Conservation (phyloP, 73 alveolate genomes). For the Breviolum minutum region DNA sequence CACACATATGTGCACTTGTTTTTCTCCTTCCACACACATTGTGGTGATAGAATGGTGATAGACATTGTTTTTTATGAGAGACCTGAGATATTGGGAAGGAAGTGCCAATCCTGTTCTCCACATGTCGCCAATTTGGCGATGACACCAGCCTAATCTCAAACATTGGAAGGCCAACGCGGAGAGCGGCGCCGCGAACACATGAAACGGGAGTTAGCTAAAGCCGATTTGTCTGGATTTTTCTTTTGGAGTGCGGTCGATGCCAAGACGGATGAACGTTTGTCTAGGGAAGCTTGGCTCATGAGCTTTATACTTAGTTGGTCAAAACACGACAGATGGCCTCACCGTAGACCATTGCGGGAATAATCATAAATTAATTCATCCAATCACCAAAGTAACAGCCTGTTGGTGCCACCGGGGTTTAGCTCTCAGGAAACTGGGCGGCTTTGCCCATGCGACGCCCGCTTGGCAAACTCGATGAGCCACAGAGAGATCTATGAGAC, state of each 20-base stretch:
- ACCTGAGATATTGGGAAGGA: too few species aligned
- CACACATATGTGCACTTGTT: not conserved
- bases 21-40: not conserved
- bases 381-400: too few species aligned
- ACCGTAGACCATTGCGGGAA: too few species aligned
- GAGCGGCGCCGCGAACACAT: conserved; percentile 3
- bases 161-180: not conserved
- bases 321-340: too few species aligned
- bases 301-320: too few species aligned
- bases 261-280: conserved; percentile 9
- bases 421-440: conserved; percentile 1
- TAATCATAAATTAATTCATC: too few species aligned
- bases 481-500: conserved; percentile 33
- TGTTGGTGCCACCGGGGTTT: too few species aligned
- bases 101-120: too few species aligned
- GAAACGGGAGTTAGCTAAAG: not conserved
- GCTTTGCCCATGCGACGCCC: conserved; percentile 7
- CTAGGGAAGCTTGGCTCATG: not conserved
- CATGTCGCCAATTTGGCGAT: too few species aligned
- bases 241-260: conserved; percentile 34
- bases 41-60: too few species aligned
- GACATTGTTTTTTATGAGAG: too few species aligned
- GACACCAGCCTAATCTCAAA: not conserved
- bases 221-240: not conserved
- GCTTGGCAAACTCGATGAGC: conserved; percentile 20